Evolutionary conservation across 257 asterid genomes (phyloP), one percentile per base, ranked within the genome.

Genomic region (Thymus quinquecostatus): DNA sequence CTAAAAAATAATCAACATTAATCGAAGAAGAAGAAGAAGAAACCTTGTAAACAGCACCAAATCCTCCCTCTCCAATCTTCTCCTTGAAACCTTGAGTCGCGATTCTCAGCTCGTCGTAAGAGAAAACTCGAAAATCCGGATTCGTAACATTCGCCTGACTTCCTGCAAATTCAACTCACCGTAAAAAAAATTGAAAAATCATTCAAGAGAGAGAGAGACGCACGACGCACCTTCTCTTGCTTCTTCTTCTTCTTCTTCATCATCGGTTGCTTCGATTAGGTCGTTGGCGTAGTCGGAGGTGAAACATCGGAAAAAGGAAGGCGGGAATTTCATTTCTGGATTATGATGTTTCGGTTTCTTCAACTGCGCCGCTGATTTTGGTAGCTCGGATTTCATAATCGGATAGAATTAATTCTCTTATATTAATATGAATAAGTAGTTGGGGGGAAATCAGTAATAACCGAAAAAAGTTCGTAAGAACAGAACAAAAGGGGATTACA

Each of bases 11-110:
- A 5, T 6, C n/a, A 33, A 36, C 41, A 36, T 36, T 34, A 3
- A 34, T 34, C 40, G 6, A 32, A 6, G 0, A 0, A 12, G n/a
- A n/a, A 65, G 30, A 13, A 10, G 12, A 21, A 10, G 8, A 21
- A 56, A 87, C 96, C 92, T 84, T 87, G 87, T 89, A 91, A 72
- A 91, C 96, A 75, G 69, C 48, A 54, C 95, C 92, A 67, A 84
- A 85, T 28, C 86, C 95, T 8, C 97, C 96, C 57, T 88, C 88
- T 66, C 96, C 97, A 66, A 91, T 78, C 75, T 88, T 88, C 81
- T 86, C 75, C 72, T 77, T 84, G 72, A 89, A 91, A 3, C 91
- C 95, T 51, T 79, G 87, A 41, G 96, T 87, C 9, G 89, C 95
- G 47, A 78, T 56, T 79, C 80, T 72, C 73, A 91, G 77, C 29